Evolutionary conservation across 768 basidiomycete species (phyloP), one percentile per base, ranked within the genome.

Genomic region (Pleurotus pulmonarius): DNA sequence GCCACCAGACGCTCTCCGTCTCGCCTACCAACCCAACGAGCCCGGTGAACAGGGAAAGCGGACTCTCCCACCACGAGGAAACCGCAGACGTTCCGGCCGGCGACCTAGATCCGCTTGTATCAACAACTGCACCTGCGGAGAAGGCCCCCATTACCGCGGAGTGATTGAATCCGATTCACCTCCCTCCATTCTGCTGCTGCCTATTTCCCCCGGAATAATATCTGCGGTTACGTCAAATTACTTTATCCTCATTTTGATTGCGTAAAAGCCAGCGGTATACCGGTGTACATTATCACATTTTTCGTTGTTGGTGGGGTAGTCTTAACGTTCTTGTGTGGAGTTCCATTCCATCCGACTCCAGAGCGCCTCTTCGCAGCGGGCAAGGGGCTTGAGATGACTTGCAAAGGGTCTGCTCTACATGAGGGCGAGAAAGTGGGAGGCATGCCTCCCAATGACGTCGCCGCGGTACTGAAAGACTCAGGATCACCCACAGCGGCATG

Each of bases 21-120:
- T 91, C 88, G 15, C 89, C 89, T n/a, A 89, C 86, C 22, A 87
- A 84, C 60, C 78, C 82, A 6, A 79, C 79, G 41, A 86, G 82
- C 63, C 81, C 86, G 1, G 76, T 83, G 55, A 79, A 75, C 66
- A 87, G 86, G 67, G 89, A 92, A 65, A 82, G 80, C 58, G 70
- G 73, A 26, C 73, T 82, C 20, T 66, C 75, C 40, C 75, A 79
- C 52, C 68, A 75, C 59, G 70, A 72, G 46, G 69, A 67, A 56
- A 70, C 64, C 22, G 62, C 65, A 48, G 41, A 67, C 9, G 67
- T 66, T n/a, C 62, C 64, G 22, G 61, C 65, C 46, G 29, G 29
- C 11, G 29, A 34, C 29, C 11, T 11, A 34, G 69, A 70, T 37
- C 68, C 69, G 46, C 53, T 51, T 56, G 41, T 56, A 57, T 55